Conservation (phyloP, 2,329 filamentous ascomycete genomes). For the Aspergillus pseudonomiae region DNA sequence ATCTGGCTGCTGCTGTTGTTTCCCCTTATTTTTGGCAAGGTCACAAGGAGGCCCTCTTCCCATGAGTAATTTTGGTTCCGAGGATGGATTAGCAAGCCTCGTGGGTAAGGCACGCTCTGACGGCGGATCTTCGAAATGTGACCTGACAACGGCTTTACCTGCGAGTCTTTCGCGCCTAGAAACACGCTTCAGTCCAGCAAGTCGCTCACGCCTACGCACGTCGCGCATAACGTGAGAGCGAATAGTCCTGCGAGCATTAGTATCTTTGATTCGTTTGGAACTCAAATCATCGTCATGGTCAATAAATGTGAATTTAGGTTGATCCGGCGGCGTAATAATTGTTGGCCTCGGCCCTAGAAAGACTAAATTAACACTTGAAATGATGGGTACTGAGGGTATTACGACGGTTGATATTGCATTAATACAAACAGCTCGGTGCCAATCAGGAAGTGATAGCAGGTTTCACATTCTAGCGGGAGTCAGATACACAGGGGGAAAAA, state of each 20-base stretch:
- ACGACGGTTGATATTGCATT: not conserved
- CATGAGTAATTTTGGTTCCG: not conserved
- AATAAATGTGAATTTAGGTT: conserved; percentile 45
- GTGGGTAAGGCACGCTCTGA: conserved; percentile 20
- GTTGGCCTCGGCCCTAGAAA: conserved; percentile 14
- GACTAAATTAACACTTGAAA: not conserved
- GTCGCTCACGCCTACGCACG: conserved; percentile 44
- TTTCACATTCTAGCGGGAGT: not conserved
- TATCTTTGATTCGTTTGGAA: conserved; percentile 43
- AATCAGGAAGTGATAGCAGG: not conserved
- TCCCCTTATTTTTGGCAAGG: not conserved
- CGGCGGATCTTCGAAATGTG: conserved; percentile 10
- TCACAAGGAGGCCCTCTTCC: not conserved
- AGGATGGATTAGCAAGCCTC: conserved; percentile 18
- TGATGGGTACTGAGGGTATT: not conserved
- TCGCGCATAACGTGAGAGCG: conserved; percentile 49
- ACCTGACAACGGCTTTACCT: conserved; percentile 14
- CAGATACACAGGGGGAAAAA: not conserved
- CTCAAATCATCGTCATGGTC: conserved; percentile 44
- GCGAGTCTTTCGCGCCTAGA: conserved; percentile 31
- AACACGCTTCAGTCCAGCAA: conserved; percentile 41
- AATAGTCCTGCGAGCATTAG: conserved; percentile 43
- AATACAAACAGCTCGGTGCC: not conserved
- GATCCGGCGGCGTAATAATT: conserved; percentile 27
- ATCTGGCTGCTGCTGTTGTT: not conserved